Percentiles rank a stretch among this genome's conserved stretches.
Evolutionary conservation across 495 filamentous ascomycete genomes (phyloP).

Genomic region (Penicillium soppii): DNA sequence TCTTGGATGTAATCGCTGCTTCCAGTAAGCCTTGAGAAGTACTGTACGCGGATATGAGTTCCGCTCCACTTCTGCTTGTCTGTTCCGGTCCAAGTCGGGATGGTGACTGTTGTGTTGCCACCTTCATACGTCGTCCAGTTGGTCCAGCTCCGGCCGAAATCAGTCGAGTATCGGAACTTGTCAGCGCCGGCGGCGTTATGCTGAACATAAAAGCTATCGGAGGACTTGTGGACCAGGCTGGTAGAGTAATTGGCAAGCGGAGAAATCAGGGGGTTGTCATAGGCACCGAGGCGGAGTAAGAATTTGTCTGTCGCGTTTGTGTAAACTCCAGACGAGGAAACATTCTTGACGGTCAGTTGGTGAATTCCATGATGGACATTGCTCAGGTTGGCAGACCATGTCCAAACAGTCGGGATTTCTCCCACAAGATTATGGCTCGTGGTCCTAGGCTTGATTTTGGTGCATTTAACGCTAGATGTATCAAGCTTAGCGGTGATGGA

Average conservation of each 20-base stretch:
- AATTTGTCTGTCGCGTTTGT: conserved; percentile 48
- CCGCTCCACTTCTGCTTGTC: conserved; percentile 57
- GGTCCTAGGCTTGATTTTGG: conserved; percentile 12
- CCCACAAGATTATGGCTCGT: conserved; percentile 13
- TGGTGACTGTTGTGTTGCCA: conserved; percentile 29
- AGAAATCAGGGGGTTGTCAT: conserved; percentile 52
- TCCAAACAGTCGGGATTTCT: conserved; percentile 39
- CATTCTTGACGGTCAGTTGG: conserved; percentile 42
- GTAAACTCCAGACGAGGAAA: conserved; percentile 25
- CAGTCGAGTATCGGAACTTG: conserved; percentile 55
- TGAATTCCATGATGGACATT: conserved; percentile 52
- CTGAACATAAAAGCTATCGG: conserved; percentile 38
- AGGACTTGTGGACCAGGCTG: conserved; percentile 40
- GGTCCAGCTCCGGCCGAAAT: conserved; percentile 48
- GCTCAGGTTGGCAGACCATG: conserved; percentile 34
- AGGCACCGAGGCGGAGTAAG: conserved; percentile 45
- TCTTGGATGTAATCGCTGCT: conserved; percentile 60
- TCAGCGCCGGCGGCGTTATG: conserved; percentile 61
- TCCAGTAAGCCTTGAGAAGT: conserved; percentile 59
- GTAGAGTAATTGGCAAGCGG: conserved; percentile 56
- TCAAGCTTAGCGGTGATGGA: conserved; percentile 25
- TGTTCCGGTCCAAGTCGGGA: conserved; percentile 51
- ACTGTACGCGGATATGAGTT: conserved; percentile 60
- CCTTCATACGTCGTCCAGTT: conserved; percentile 53
- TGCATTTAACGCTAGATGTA: conserved; percentile 24